A percentile compares a stretch with the other conserved stretches of the same genome.
Evolutionary conservation across 1,139 yeast species (phyloP).

Genomic region (Candida pseudoviswanathii): DNA sequence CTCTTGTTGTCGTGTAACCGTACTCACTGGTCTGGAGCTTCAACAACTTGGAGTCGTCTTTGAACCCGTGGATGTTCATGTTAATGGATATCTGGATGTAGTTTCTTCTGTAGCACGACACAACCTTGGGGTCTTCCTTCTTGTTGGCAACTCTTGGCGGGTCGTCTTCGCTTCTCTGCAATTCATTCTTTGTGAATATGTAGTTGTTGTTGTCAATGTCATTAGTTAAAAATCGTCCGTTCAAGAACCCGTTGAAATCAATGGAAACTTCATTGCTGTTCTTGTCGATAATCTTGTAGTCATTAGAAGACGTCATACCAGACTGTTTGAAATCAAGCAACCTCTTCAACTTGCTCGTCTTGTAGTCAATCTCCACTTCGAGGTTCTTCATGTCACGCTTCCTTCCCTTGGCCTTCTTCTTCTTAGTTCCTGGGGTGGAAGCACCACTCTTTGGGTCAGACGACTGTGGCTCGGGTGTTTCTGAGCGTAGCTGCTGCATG

Average conservation of each 20-base stretch:
- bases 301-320: conserved; percentile 20
- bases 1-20: conserved; percentile 39
- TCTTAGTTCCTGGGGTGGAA: conserved; percentile 12
- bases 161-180: conserved; percentile 9
- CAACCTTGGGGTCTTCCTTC: conserved; percentile 36
- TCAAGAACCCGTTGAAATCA: conserved; percentile 41
- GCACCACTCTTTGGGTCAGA: conserved; percentile 7
- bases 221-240: conserved; percentile 47
- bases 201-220: conserved; percentile 45
- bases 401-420: conserved; percentile 18
- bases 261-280: conserved; percentile 28
- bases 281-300: conserved; percentile 35
- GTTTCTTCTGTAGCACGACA: conserved; percentile 50
- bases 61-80: conserved; percentile 36
- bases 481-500: background rate
- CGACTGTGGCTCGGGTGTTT: background rate
- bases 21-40: conserved; percentile 38
- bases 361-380: conserved; percentile 28
- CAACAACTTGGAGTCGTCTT: conserved; percentile 29
- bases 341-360: conserved; percentile 27
- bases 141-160: conserved; percentile 2
- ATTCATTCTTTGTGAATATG: conserved; percentile 26
- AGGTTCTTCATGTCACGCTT: conserved; percentile 14
- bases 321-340: conserved; percentile 34
- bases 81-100: conserved; percentile 42